A percentile compares a stretch with the other conserved stretches of the same genome.
These are phyloP conservation scores for Aspergillus puulaauensis DNA, from an alignment of 2,329 filamentous ascomycete species.

Conservation along the genomic window DNA sequence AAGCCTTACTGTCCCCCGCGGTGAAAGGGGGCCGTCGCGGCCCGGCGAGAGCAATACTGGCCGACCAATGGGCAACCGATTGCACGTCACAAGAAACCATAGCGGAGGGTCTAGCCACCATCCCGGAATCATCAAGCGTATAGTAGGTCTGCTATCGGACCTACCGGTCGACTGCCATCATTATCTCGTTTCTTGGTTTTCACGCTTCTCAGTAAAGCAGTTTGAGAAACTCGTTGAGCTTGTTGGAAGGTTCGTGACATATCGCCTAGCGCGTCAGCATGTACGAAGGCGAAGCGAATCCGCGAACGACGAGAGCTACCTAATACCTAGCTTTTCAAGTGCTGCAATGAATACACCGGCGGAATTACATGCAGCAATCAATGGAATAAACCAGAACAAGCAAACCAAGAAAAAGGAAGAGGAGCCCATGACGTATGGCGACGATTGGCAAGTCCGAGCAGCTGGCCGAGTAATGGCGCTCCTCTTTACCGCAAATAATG, in stretches of 20 bases:
- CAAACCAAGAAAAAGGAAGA: slow-evolving; percentile 55
- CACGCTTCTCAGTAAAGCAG: slow-evolving; percentile 64
- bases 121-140: slow-evolving; percentile 80
- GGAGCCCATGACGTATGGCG: slow-evolving; percentile 62
- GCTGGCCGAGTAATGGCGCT: slow-evolving; percentile 77
- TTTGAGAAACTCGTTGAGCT: slow-evolving; percentile 76
- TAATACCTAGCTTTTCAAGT: slow-evolving; percentile 72
- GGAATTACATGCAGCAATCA: slow-evolving; percentile 76
- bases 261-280: slow-evolving; percentile 71
- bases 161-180: slow-evolving; percentile 73
- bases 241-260: slow-evolving; percentile 74
- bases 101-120: slow-evolving; percentile 62
- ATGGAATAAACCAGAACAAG: slow-evolving; percentile 47
- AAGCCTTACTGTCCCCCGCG: slow-evolving; percentile 19
- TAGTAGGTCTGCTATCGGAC: slow-evolving; percentile 77
- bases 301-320: slow-evolving; percentile 52
- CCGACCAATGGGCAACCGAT: background rate
- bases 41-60: slow-evolving; percentile 22
- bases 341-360: slow-evolving; percentile 64
- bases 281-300: slow-evolving; percentile 63
- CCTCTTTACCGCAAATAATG: slow-evolving; percentile 78
- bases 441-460: slow-evolving; percentile 88
- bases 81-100: slow-evolving; percentile 13
- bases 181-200: slow-evolving; percentile 75
- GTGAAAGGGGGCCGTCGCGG: slow-evolving; percentile 30